phyloP scores from a whole-genome alignment of 306 rosid genomes.

The Lathyrus sativus region DNA sequence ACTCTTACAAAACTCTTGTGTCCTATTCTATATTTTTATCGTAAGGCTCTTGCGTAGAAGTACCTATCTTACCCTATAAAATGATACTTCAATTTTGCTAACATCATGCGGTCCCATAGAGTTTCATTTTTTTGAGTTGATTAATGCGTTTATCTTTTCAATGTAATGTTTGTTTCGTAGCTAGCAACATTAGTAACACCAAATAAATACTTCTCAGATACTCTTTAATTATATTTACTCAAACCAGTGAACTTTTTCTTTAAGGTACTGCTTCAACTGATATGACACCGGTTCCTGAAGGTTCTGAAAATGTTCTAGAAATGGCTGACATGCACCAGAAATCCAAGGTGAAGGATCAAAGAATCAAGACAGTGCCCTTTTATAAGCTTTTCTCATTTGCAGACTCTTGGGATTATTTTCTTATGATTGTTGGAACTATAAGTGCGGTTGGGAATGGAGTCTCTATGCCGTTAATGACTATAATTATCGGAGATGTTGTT shows the following conservation, averaged over 20 bases:
- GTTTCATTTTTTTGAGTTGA: conserved; percentile 26
- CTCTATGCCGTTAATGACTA: conserved; percentile 55
- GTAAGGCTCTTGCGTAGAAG: conserved; percentile 1
- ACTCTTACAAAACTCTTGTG: conserved; percentile 22
- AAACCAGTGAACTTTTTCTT: too few species aligned
- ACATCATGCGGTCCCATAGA: conserved; percentile 40
- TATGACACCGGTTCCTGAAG: too few species aligned
- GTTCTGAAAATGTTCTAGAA: too few species aligned
- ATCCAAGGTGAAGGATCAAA: conserved; percentile 37
- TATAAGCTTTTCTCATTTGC: conserved; percentile 84
- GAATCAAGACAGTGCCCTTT: conserved; percentile 57
- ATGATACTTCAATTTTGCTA: conserved; percentile 10
- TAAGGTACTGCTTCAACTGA: conserved; percentile 29
- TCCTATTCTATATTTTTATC: conserved; percentile 27
- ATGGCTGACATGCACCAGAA: conserved; percentile 34
- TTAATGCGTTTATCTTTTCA: conserved; percentile 3
- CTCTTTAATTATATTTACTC: conserved; percentile 1
- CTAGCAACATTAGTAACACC: conserved; percentile 2
- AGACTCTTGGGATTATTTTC: conserved; percentile 57
- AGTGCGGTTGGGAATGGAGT: conserved; percentile 63
- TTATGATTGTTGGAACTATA: conserved; percentile 68
- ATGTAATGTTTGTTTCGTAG: conserved; percentile 14
- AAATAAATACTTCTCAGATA: neutral
- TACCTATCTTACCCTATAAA: conserved; percentile 17
- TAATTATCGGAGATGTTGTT: conserved; percentile 57